A percentile compares a stretch with the other conserved stretches of the same genome.
Conservation (phyloP, 768 basidiomycete genomes). For the Bullera alba region DNA sequence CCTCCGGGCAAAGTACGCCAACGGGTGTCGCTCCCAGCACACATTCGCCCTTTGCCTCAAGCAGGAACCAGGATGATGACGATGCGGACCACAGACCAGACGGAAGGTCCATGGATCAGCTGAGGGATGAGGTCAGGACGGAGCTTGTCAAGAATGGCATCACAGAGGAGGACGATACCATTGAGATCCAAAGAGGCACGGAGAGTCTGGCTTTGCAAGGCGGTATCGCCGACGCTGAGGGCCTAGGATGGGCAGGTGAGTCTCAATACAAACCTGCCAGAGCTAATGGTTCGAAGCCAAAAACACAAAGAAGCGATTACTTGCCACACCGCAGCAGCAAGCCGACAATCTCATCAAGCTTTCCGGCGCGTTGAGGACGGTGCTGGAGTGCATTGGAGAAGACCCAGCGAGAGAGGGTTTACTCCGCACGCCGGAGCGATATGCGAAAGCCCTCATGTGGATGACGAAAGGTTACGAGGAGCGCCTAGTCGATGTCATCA, state of each 20-base stretch:
- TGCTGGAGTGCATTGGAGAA: conserved; percentile 96
- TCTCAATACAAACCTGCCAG: conserved; percentile 6
- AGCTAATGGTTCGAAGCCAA: conserved; percentile 56
- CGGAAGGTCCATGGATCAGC: conserved; percentile 22
- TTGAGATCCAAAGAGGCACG: conserved; percentile 47
- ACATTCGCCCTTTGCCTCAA: neutral
- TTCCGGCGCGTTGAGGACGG: conserved; percentile 74
- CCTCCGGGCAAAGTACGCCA: conserved; percentile 57
- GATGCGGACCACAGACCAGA: conserved; percentile 32
- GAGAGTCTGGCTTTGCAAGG: conserved; percentile 1
- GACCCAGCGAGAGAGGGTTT: conserved; percentile 94
- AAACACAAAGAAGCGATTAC: conserved; percentile 75
- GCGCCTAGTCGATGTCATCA: conserved; percentile 90
- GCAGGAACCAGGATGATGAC: conserved; percentile 20
- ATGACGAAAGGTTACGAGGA: conserved; percentile 99
- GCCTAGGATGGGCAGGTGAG: conserved; percentile 88
- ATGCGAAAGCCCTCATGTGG: conserved; percentile 95
- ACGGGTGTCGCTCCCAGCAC: neutral
- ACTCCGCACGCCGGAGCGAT: conserved; percentile 82
- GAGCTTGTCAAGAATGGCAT: conserved; percentile 22
- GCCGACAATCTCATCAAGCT: conserved; percentile 67
- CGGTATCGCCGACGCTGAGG: conserved; percentile 48
- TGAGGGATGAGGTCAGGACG: conserved; percentile 23
- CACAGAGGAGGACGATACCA: conserved; percentile 19
- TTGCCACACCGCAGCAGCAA: conserved; percentile 68